Evolutionary conservation across 805 yeast species (phyloP), one percentile per base, ranked within the genome.

Genomic region (Henningerozyma blattae): DNA sequence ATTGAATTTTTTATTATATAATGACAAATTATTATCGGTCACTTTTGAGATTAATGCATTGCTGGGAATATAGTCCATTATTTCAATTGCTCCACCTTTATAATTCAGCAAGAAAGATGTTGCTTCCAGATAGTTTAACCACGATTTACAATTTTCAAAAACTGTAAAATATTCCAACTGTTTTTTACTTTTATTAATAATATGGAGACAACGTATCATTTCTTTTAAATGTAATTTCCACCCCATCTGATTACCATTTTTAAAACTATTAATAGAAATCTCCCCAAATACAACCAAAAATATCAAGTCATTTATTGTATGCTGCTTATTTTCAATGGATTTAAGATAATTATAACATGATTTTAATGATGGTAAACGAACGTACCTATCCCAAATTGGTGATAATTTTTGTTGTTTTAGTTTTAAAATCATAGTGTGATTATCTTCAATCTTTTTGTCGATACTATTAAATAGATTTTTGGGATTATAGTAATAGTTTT

Each of bases 301-400:
- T 12, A 12, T n/a, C n/a, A 24, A 24, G n/a, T 24, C 14, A 6
- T 12, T 12, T 12, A 12, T 15, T 8, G 7, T 24, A 9, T 20
- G 12, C 8, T 20, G 12, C 8, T 20, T 20, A 9, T 20, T 12
- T 10, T 12, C 5, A 6, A 24, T 12, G n/a, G 5, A 12, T 24
- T 24, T 24, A 9, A 24, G 15, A 12, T 13, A 12, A 12, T 24
- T 6, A n/a, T 10, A 12, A 24, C 27, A 24, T 12, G n/a, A 5
- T 24, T 24, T 9, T 24, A 24, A 24, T 14, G 32, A 26, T 19
- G 44, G 44, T n/a, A 41, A 33, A n/a, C 39, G 25, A 1, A 38
- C 34, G 19, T 27, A 34, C 6, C 37, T 37, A 36, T 41, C 42
- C 44, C 44, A 41, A 15, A 35, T 22, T 8, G 26, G 13, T 3